Evolutionary conservation across 306 rosid species (phyloP), one percentile per base, ranked within the genome.

Genomic region (Sechiopsis laciniata): DNA sequence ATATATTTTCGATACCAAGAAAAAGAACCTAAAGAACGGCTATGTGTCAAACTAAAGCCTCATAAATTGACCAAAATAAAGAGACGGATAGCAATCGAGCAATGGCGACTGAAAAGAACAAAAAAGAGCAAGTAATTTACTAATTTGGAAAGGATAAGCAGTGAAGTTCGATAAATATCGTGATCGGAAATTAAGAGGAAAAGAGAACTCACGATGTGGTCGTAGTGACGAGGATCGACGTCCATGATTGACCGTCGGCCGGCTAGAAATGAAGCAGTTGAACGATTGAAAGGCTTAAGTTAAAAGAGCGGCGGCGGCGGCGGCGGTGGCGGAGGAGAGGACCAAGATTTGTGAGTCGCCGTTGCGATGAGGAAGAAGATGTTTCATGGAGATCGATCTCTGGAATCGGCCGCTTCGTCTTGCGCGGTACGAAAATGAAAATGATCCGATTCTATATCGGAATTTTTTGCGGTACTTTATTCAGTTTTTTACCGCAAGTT

Each of bases 161-260:
- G 10, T 53, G 16, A 55, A 13, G 74, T 16, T 19, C 16, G 42
- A 35, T 51, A 7, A 1, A 74, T 73, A 32, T 46, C 52, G 13
- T 51, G 15, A 73, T 60, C 57, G 9, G 9, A 21, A 29, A 75
- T 16, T 21, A 53, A 42, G 12, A 50, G 72, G 40, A 7, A 32
- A 21, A 15, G 77, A n/a, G 78, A 66, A 85, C 87, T 64, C 63
- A 91, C 97, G 35, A 81, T 55, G 82, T 80, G 85, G 71, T 91
- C 88, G 88, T 83, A 89, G 82, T 80, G 87, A 62, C 87, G 90
- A 72, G 94, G 94, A 84, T 91, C 91, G 72, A 87, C 85, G 86
- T 87, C 97, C 97, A 91, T 91, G 82, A 57, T 74, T 29, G 10
- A 7, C 52, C 72, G 75, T 50, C 73, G 73, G 45, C 73, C 69